These are phyloP conservation scores for Yamadazyma scolyti DNA, from an alignment of 805 yeast genomes.

Conservation along the genomic window DNA sequence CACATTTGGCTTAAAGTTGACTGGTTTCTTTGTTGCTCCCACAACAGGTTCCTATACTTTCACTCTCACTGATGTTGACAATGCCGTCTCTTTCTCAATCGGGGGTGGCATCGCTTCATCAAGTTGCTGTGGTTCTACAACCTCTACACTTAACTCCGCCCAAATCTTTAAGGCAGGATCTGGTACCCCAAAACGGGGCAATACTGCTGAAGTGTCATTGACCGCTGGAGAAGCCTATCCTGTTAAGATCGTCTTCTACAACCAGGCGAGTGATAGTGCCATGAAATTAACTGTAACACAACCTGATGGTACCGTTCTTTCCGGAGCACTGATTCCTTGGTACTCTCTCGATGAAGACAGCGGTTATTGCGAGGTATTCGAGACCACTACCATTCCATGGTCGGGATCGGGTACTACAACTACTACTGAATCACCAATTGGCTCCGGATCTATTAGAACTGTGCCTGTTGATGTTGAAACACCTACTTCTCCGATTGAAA, in stretches of 20 bases:
- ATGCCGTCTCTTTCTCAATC: slow-evolving; percentile 1
- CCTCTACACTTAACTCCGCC: too few species aligned
- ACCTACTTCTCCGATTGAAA: too few species aligned
- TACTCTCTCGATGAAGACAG: neutral
- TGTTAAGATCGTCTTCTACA: slow-evolving; percentile 3
- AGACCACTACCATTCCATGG: slow-evolving; percentile 3
- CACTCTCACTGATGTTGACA: slow-evolving; percentile 1
- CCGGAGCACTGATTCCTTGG: slow-evolving; percentile 1
- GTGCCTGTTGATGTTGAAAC: slow-evolving; percentile 6
- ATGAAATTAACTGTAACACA: neutral
- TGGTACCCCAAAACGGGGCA: neutral
- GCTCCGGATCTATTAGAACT: slow-evolving; percentile 6
- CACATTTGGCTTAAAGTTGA: slow-evolving; percentile 2
- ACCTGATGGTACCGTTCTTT: neutral
- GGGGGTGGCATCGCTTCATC: slow-evolving; percentile 6
- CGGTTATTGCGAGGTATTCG: slow-evolving; percentile 1
- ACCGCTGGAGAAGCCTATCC: slow-evolving; percentile 4
- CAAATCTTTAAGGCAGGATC: too few species aligned
- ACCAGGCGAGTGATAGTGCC: neutral
- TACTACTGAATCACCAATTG: slow-evolving; percentile 5
- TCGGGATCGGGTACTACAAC: slow-evolving; percentile 38
- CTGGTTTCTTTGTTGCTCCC: slow-evolving; percentile 5
- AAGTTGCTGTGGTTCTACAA: too few species aligned
- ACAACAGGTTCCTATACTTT: slow-evolving; percentile 5
- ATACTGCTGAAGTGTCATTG: neutral